Base-by-base conservation (phyloP, 2,329 filamentous ascomycete species). In the Clonostachys byssicola region DNA sequence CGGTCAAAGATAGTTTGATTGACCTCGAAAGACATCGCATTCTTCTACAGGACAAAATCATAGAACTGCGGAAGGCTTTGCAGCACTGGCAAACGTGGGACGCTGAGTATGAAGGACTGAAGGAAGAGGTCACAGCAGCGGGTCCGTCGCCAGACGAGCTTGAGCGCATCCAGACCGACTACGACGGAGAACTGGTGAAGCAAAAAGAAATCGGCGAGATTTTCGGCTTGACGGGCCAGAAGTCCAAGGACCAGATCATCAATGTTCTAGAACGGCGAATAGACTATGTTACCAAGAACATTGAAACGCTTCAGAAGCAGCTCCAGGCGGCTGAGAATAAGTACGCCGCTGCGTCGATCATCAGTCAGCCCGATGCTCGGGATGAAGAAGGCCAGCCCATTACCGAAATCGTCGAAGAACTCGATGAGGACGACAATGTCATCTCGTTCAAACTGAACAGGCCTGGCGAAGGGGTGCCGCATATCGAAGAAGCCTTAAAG, bases 61-160 rank as follows among this genome's bases (percentile, higher is more conserved):
- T 54, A 30, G 57, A 89, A 62, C 78, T 97, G 17, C 81, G 81
- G 47, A 82, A 86, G 58, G 85, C 88, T 7, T 76, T 97, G 46
- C 83, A 84, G 52, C 86, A 95, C 70, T 99, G 92, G 92, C 87
- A 89, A 53, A 85, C 85, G 47, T 95, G 89, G 81, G 92, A 95
- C 63, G 83, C 88, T 43, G 92, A 97, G 64, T 97, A 97, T 65
- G 89, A 96, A 61, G 82, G 85, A 20, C 76, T 97, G 51, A 91
- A 88, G 62, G 89, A 95, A 62, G 89, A 95, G 58, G 79, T 97
- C 33, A 68, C 81, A 45, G 73, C 71, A 5, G 62, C 44, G 65
- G 78, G 47, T 66, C 69, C 33, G 43, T 47, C 52, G 13, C 23
- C 23, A 30, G 67, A 78, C 16, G 77, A 83, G 30, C 76, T 91